Conservation (phyloP, 1,284 basidiomycete genomes). For the Leccinum variabile region DNA sequence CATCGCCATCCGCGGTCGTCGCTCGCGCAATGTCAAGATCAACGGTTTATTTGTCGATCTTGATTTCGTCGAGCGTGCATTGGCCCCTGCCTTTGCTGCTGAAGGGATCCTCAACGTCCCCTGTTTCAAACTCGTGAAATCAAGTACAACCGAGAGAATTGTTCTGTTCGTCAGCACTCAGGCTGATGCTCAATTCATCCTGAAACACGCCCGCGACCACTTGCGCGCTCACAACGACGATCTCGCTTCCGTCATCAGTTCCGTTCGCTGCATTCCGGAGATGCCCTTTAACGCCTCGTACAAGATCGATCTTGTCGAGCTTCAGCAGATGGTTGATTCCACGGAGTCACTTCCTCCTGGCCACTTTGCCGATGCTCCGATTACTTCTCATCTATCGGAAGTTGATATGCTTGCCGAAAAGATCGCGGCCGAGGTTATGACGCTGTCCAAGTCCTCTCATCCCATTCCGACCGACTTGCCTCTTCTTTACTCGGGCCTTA, state of each 20-base stretch:
- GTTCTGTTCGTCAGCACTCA: conserved; percentile 25
- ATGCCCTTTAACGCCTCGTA: conserved; percentile 35
- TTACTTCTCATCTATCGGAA: conserved; percentile 8
- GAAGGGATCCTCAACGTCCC: conserved; percentile 13
- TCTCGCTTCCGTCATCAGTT: conserved; percentile 22
- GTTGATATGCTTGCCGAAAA: conserved; percentile 20
- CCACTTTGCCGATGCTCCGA: conserved; percentile 7
- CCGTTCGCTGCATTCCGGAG: conserved; percentile 26
- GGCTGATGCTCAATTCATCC: conserved; percentile 22
- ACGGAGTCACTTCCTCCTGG: conserved; percentile 13
- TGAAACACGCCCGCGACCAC: conserved; percentile 27
- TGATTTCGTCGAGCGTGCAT: conserved; percentile 31
- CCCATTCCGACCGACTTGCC: conserved; percentile 20
- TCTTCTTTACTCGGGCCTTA: conserved; percentile 29
- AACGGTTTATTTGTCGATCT: conserved; percentile 33
- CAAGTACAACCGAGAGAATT: conserved; percentile 21
- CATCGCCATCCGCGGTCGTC: conserved; percentile 29
- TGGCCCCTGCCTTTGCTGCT: conserved; percentile 24
- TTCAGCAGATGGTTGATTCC: conserved; percentile 28
- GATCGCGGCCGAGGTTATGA: conserved; percentile 24
- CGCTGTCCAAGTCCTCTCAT: conserved; percentile 18
- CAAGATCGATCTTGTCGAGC: conserved; percentile 29
- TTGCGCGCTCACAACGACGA: conserved; percentile 21
- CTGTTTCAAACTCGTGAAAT: conserved; percentile 32
- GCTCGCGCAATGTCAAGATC: conserved; percentile 32